Evolutionary conservation across 495 filamentous ascomycete species (phyloP).

Genomic region (Chlorociboria aeruginascens): DNA sequence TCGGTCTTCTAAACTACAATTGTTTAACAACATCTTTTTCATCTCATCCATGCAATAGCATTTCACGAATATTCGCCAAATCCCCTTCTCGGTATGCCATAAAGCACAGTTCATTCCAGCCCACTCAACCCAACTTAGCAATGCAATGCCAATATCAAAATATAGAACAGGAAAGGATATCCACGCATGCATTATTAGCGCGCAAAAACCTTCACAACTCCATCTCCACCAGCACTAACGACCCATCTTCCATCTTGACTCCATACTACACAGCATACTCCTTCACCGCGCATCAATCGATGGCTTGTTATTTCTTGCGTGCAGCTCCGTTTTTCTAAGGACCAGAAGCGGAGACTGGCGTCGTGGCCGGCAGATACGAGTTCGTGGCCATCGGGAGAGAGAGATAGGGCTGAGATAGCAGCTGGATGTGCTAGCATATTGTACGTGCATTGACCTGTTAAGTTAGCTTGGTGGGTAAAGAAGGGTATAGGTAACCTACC

Average conservation of each 20-base stretch:
- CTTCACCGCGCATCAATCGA: slow-evolving; percentile 85
- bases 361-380: slow-evolving; percentile 95
- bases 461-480: not conserved
- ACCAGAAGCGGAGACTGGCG: slow-evolving; percentile 90
- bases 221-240: slow-evolving; percentile 90
- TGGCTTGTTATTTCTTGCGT: slow-evolving; percentile 89
- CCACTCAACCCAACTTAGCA: too few relatives aligned
- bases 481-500: slow-evolving; percentile 56
- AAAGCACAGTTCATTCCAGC: too few relatives aligned
- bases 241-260: slow-evolving; percentile 89
- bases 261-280: slow-evolving; percentile 88
- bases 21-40: too few relatives aligned
- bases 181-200: slow-evolving; percentile 3
- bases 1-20: too few relatives aligned
- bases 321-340: slow-evolving; percentile 86
- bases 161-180: not conserved
- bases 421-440: slow-evolving; percentile 94
- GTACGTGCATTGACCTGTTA: slow-evolving; percentile 95
- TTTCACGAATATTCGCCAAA: too few relatives aligned
- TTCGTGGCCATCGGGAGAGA: slow-evolving; percentile 87
- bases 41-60: too few relatives aligned
- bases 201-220: slow-evolving; percentile 91
- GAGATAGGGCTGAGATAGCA: slow-evolving; percentile 76
- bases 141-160: not conserved
- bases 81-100: too few relatives aligned